Evolutionary conservation across 164 flowering plant species (phyloP).

Genomic region (Dillenia turbinata): DNA sequence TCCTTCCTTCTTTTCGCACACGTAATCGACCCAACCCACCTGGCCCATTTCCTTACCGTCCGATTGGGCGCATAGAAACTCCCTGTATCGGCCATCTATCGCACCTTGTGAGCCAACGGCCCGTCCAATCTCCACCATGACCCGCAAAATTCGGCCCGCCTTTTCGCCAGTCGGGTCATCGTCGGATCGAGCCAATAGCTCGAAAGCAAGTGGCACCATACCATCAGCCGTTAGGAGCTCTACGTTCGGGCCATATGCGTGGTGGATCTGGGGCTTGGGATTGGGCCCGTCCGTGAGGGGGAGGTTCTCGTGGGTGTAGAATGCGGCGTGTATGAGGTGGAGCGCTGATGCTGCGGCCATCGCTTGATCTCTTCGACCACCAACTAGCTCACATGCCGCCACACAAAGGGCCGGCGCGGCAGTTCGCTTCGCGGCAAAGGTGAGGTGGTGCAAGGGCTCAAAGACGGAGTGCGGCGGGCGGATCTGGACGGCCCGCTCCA

Average conservation of each 20-base stretch:
- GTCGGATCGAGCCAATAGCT: slow-evolving; percentile 35
- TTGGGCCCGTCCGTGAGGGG: slow-evolving; percentile 21
- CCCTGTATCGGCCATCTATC: slow-evolving; percentile 31
- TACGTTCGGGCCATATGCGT: slow-evolving; percentile 29
- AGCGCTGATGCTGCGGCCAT: slow-evolving; percentile 57
- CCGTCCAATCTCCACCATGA: slow-evolving; percentile 45
- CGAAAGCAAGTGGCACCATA: slow-evolving; percentile 44
- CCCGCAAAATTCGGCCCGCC: slow-evolving; percentile 37
- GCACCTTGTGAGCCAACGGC: slow-evolving; percentile 51
- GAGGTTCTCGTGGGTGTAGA: slow-evolving; percentile 39
- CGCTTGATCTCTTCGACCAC: slow-evolving; percentile 48
- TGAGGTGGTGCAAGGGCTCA: slow-evolving; percentile 59
- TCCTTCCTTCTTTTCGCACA: slow-evolving; percentile 42
- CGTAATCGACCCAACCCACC: slow-evolving; percentile 9
- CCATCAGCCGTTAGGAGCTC: slow-evolving; percentile 56
- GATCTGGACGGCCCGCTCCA: slow-evolving; percentile 31
- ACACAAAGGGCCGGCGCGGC: slow-evolving; percentile 52
- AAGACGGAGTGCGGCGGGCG: slow-evolving; percentile 36
- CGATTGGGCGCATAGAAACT: slow-evolving; percentile 5
- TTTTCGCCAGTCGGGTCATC: slow-evolving; percentile 15
- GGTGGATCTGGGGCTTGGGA: slow-evolving; percentile 10
- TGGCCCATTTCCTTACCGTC: slow-evolving; percentile 1
- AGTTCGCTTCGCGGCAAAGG: slow-evolving; percentile 46
- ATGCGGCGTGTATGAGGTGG: slow-evolving; percentile 49
- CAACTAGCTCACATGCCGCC: slow-evolving; percentile 65